Percentiles rank a stretch among this genome's conserved stretches.
Evolutionary conservation across 305 asterid genomes (phyloP).

Genomic region (Fraxinus greggii): DNA sequence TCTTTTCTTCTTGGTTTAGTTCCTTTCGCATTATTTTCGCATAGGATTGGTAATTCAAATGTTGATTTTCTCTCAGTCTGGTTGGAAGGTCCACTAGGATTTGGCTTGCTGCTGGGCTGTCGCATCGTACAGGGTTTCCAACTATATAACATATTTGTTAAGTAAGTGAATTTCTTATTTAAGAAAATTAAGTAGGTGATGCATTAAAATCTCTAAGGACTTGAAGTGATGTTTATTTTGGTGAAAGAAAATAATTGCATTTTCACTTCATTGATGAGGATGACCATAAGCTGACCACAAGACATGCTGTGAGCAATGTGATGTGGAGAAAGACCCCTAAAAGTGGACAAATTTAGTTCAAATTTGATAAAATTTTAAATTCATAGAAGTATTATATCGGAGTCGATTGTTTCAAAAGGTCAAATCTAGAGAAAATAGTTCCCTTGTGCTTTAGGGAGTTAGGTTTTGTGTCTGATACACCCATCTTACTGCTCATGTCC

Average conservation of each 20-base stretch:
- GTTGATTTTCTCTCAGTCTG: constrained; percentile 59
- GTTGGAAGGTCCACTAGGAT: constrained; percentile 87
- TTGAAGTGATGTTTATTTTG: background rate
- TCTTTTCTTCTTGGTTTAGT: constrained; percentile 8
- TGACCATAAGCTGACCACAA: background rate
- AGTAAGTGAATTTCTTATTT: constrained; percentile 45
- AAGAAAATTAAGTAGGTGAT: constrained; percentile 16
- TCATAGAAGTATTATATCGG: background rate
- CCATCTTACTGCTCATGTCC: background rate
- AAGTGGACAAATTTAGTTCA: background rate
- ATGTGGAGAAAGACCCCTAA: background rate
- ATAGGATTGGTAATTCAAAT: constrained; percentile 22
- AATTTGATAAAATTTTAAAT: background rate
- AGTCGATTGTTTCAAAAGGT: constrained; percentile 5
- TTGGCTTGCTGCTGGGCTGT: constrained; percentile 83
- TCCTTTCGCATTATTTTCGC: constrained; percentile 4
- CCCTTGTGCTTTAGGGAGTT: background rate
- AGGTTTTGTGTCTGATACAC: background rate
- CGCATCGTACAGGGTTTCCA: constrained; percentile 79
- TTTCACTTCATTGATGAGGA: background rate
- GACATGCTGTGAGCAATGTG: background rate
- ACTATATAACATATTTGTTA: constrained; percentile 73
- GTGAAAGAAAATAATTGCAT: constrained; percentile 1
- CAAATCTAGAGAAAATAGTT: background rate
- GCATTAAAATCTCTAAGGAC: constrained; percentile 10